Percentiles rank a stretch among this genome's conserved stretches.
Conservation (phyloP, 495 filamentous ascomycete genomes). For the Aspergillus heteromorphus region DNA sequence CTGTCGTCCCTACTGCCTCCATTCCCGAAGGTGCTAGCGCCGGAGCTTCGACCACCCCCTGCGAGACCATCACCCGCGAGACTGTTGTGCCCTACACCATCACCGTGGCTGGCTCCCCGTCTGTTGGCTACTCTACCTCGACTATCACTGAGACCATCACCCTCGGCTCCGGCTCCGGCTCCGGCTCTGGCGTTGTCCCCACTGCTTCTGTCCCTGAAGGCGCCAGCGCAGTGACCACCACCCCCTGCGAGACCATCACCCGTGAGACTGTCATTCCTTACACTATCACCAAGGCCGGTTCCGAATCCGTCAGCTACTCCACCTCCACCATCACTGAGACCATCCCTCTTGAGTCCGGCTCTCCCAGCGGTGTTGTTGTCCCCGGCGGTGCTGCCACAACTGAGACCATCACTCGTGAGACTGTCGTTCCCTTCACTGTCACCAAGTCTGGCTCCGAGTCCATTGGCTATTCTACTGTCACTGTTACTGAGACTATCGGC, state of each 20-base stretch:
- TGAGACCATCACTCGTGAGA: constrained; percentile 16
- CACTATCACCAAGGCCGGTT: constrained; percentile 4
- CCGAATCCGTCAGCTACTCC: too few relatives aligned
- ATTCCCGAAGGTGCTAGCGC: background rate
- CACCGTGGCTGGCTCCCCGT: background rate
- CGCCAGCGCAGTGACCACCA: constrained; percentile 9
- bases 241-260: constrained; percentile 22
- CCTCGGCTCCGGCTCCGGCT: background rate
- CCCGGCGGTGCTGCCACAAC: constrained; percentile 4
- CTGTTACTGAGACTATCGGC: too few relatives aligned
- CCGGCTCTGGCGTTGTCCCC: constrained; percentile 4
- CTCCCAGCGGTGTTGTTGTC: background rate
- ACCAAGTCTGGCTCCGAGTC: background rate
- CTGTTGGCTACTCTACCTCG: too few relatives aligned
- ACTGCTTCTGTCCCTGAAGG: constrained; percentile 6
- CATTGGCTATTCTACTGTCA: too few relatives aligned
- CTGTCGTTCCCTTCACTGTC: constrained; percentile 12
- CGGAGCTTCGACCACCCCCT: constrained; percentile 5
- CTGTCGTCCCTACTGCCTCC: background rate
- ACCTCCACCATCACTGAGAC: background rate
- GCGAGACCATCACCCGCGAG: too few relatives aligned
- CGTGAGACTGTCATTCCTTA: constrained; percentile 7
- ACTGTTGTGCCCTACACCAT: constrained; percentile 9
- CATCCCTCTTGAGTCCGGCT: background rate
- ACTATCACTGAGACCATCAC: background rate